A percentile compares a stretch with the other conserved stretches of the same genome.
Conservation (phyloP, 2,329 filamentous ascomycete species). For the Annulohypoxylon truncatum region DNA sequence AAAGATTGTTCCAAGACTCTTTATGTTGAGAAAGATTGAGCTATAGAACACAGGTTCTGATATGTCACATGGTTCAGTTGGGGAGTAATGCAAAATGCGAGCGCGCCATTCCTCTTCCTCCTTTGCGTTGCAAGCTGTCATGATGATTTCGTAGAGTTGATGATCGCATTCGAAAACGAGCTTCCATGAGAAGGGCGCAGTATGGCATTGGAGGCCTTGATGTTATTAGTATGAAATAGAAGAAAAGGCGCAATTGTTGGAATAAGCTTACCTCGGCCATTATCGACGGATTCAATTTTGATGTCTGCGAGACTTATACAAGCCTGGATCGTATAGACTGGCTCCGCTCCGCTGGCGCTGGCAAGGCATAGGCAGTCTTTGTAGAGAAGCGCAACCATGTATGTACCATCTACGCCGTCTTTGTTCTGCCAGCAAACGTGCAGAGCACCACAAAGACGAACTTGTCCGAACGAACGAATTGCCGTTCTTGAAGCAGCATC, state of each 20-base stretch:
- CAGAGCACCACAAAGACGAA: slow-evolving; percentile 83
- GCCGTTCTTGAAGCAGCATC: slow-evolving; percentile 68
- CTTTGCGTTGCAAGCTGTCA: slow-evolving; percentile 84
- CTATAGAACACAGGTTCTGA: slow-evolving; percentile 65
- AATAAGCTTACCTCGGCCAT: slow-evolving; percentile 71
- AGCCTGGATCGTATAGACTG: slow-evolving; percentile 78
- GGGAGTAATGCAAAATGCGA: slow-evolving; percentile 67
- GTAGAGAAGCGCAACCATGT: slow-evolving; percentile 89
- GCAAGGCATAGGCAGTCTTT: slow-evolving; percentile 82
- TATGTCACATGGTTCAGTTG: slow-evolving; percentile 61
- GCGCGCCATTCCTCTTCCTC: slow-evolving; percentile 86
- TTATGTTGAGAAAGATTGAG: slow-evolving; percentile 76
- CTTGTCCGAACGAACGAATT: slow-evolving; percentile 83
- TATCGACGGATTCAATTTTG: slow-evolving; percentile 77
- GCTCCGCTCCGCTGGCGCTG: slow-evolving; percentile 70
- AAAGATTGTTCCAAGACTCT: slow-evolving; percentile 79
- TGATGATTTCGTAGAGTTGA: slow-evolving; percentile 83
- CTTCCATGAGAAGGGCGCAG: slow-evolving; percentile 91
- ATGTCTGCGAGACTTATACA: slow-evolving; percentile 76
- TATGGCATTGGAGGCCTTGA: slow-evolving; percentile 85
- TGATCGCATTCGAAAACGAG: slow-evolving; percentile 82
- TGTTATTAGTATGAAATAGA: slow-evolving; percentile 37
- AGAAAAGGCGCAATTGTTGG: slow-evolving; percentile 1
- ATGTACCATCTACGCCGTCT: slow-evolving; percentile 76
- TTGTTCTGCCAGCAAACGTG: slow-evolving; percentile 84